phyloP scores from a whole-genome alignment of 331 rosid genomes.

The Quercus phellos region DNA sequence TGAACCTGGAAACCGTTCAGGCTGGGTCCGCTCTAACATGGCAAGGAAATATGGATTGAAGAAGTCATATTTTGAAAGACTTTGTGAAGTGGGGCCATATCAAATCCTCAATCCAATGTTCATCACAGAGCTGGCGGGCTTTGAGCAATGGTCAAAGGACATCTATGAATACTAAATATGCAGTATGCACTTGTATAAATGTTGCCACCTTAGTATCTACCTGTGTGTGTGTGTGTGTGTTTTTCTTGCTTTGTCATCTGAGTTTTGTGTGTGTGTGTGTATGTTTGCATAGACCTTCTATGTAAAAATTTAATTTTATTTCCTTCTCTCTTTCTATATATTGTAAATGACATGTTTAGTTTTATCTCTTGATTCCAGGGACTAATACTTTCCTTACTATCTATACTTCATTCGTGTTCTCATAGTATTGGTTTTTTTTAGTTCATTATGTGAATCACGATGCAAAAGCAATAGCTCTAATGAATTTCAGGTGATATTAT shows the following conservation, averaged over 20 bases:
- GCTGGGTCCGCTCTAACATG: constrained; percentile 31
- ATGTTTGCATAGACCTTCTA: too few relatives aligned
- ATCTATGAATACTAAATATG: too few relatives aligned
- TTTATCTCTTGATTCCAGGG: too few relatives aligned
- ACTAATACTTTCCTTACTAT: too few relatives aligned
- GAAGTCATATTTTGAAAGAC: constrained; percentile 38
- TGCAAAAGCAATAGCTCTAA: too few relatives aligned
- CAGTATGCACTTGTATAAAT: background rate
- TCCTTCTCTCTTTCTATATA: too few relatives aligned
- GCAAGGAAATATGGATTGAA: constrained; percentile 26
- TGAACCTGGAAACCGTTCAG: background rate
- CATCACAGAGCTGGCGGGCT: constrained; percentile 1
- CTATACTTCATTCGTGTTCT: too few relatives aligned
- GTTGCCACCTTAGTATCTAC: background rate
- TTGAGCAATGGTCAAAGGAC: background rate
- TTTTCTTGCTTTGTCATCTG: background rate
- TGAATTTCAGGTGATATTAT: too few relatives aligned
- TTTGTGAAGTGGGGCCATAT: background rate
- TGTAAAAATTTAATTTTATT: too few relatives aligned
- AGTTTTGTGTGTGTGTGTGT: background rate
- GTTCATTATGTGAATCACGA: too few relatives aligned
- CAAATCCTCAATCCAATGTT: constrained; percentile 3
- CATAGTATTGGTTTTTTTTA: too few relatives aligned
- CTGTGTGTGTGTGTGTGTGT: background rate
- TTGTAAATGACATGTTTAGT: too few relatives aligned